Conservation (phyloP, 2,329 filamentous ascomycete genomes). For the Hypocreales sp. region DNA sequence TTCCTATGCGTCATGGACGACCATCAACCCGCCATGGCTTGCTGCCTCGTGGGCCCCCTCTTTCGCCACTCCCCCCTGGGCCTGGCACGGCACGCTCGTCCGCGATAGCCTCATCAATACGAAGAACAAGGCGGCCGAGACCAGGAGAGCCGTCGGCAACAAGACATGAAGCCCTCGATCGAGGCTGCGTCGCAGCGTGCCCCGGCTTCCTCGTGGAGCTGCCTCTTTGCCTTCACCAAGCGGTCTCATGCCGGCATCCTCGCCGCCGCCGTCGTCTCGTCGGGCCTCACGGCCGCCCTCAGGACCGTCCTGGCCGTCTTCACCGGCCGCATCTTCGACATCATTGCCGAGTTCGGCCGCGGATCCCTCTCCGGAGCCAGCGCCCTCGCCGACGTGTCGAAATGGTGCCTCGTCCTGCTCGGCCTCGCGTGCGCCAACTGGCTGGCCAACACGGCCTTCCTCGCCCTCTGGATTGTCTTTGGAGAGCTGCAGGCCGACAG, state of each 20-base stretch:
- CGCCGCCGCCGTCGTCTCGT: constrained; percentile 34
- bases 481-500: constrained; percentile 64
- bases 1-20: too few species aligned
- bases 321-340: constrained; percentile 59
- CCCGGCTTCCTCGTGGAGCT: constrained; percentile 17
- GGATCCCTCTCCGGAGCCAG: constrained; percentile 30
- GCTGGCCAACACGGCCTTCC: constrained; percentile 50
- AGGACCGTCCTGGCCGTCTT: constrained; percentile 53
- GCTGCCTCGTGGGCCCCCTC: too few species aligned
- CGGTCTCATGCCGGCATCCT: constrained; percentile 40
- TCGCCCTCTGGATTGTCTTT: constrained; percentile 58
- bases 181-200: not conserved
- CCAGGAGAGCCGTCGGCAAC: too few species aligned
- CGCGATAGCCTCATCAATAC: too few species aligned
- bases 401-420: constrained; percentile 46
- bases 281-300: constrained; percentile 43
- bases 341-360: constrained; percentile 50
- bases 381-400: constrained; percentile 39
- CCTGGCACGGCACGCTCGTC: too few species aligned
- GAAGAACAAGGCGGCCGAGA: too few species aligned
- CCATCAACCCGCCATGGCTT: too few species aligned
- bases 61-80: too few species aligned
- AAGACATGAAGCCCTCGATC: too few species aligned
- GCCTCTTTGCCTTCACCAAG: constrained; percentile 61
- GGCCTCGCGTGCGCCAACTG: constrained; percentile 50